These are phyloP conservation scores for Stephanodiscus minutulus DNA, from an alignment of 108 stramenopile genomes.

Conservation along the genomic window DNA sequence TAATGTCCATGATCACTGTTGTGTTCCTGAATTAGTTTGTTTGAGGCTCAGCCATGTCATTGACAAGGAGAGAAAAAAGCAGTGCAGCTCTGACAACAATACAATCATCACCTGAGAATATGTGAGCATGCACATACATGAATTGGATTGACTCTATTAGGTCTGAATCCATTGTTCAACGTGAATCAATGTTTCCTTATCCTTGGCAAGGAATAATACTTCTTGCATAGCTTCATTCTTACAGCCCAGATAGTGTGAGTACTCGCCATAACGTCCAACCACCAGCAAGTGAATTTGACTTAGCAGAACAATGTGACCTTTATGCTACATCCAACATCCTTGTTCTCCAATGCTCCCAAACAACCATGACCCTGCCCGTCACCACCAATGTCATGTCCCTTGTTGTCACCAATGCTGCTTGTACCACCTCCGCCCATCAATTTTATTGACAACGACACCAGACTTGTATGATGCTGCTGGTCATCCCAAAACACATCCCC, in stretches of 20 bases:
- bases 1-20: constrained; percentile 24
- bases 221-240: constrained; percentile 90
- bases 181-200: no score
- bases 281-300: constrained; percentile 73
- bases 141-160: no score
- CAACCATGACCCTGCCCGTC: constrained; percentile 8
- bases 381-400: constrained; percentile 2
- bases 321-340: constrained; percentile 34
- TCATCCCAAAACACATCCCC: constrained; percentile 38
- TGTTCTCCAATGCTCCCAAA: constrained; percentile 14
- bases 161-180: no score
- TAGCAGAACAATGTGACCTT: constrained; percentile 65
- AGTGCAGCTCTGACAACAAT: constrained; percentile 33
- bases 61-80: constrained; percentile 42
- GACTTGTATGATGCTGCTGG: constrained; percentile 8
- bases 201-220: constrained; percentile 78
- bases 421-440: constrained; percentile 1
- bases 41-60: constrained; percentile 4
- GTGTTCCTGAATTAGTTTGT: constrained; percentile 3
- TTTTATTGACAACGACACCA: not conserved
- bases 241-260: constrained; percentile 68
- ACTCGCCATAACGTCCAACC: constrained; percentile 84
- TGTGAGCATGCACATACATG: constrained; percentile 59
- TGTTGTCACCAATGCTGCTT: not conserved
- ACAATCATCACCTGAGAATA: constrained; percentile 53